phyloP scores from a whole-genome alignment of 148 eudicot species.

The Persicaria maculosa region DNA sequence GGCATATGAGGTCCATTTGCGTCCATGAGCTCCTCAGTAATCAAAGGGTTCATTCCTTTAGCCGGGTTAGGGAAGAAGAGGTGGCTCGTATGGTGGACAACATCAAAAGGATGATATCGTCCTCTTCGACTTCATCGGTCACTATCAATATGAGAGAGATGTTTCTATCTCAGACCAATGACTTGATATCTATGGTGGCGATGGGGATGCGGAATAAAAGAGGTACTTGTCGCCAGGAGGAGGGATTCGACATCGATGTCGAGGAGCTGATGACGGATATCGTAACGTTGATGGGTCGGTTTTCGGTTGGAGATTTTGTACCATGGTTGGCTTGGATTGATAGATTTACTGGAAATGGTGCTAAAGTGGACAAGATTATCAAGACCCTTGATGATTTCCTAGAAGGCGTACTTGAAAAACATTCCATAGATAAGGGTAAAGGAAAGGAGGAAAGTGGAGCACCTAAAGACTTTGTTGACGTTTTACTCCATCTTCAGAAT shows the following conservation, averaged over 20 bases:
- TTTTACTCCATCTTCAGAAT: not conserved
- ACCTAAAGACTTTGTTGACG: not conserved
- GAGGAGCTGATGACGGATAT: slow-evolving; percentile 13
- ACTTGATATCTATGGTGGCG: not conserved
- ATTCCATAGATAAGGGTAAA: not conserved
- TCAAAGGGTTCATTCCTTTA: not conserved
- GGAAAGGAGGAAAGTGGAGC: not conserved
- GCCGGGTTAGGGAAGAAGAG: not conserved
- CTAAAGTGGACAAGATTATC: slow-evolving; percentile 19
- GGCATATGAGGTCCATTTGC: not conserved
- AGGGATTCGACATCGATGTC: not conserved
- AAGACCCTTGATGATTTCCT: not conserved
- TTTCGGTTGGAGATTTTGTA: slow-evolving; percentile 30
- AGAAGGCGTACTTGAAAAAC: not conserved
- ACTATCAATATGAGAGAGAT: not conserved
- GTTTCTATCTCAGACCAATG: not conserved
- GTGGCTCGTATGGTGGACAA: not conserved
- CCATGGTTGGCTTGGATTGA: slow-evolving; percentile 41
- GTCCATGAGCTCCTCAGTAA: not conserved
- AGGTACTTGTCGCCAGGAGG: not conserved
- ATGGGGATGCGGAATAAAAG: not conserved
- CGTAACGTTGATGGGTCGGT: slow-evolving; percentile 17
- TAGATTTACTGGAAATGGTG: slow-evolving; percentile 24
- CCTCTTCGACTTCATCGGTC: not conserved
- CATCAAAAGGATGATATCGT: not conserved